These are phyloP conservation scores for Talaromyces nanjingensis DNA, from an alignment of 495 filamentous ascomycete species.

Conservation along the genomic window DNA sequence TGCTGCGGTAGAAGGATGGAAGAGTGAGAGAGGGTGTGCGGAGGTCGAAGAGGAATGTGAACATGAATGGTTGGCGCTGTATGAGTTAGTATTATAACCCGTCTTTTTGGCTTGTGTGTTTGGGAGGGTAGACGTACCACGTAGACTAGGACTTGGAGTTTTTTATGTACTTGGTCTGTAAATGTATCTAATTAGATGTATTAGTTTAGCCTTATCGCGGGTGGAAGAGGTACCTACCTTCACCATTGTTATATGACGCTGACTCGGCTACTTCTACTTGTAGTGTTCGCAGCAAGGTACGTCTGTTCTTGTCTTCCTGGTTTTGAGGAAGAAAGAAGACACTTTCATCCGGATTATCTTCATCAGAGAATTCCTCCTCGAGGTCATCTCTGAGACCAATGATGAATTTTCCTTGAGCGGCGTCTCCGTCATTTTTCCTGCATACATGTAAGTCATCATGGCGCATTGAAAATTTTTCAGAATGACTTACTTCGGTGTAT, in stretches of 20 bases:
- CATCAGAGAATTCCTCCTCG: constrained; percentile 16
- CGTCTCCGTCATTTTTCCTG: constrained; percentile 7
- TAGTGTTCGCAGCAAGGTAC: constrained; percentile 44
- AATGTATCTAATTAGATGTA: not conserved
- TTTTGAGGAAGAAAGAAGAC: constrained; percentile 14
- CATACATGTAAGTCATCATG: not conserved
- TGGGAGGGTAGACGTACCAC: constrained; percentile 32
- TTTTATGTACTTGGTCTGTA: constrained; percentile 20
- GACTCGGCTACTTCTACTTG: constrained; percentile 29
- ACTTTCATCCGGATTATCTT: not conserved
- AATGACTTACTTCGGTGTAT: not conserved
- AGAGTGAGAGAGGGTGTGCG: constrained; percentile 58
- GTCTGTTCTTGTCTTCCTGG: constrained; percentile 30
- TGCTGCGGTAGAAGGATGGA: constrained; percentile 65
- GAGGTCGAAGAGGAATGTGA: constrained; percentile 78
- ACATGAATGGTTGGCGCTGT: constrained; percentile 78
- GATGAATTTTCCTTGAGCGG: constrained; percentile 52
- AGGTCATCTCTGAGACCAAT: constrained; percentile 61
- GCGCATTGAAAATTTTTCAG: not conserved
- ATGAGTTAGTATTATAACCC: not conserved
- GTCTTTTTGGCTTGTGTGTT: no score
- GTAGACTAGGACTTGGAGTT: constrained; percentile 68
- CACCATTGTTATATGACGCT: constrained; percentile 12
- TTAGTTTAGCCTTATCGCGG: not conserved
- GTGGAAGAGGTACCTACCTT: constrained; percentile 11